Conservation (phyloP, 75 land plant genomes). For the Sequoiadendron giganteum region DNA sequence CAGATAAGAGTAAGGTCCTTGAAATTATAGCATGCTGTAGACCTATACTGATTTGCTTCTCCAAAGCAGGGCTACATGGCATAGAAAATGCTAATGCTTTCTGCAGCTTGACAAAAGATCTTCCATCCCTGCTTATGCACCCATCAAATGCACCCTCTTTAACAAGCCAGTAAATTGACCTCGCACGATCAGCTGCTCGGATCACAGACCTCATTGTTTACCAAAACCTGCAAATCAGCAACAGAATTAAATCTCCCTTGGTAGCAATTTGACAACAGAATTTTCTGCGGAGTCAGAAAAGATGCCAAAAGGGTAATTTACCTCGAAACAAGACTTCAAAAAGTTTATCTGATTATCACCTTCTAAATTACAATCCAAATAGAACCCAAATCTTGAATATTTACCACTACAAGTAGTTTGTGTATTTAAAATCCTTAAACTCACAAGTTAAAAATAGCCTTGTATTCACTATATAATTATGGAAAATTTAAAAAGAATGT, state of each 20-base stretch:
- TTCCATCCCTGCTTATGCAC: neutral
- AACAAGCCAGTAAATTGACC: neutral
- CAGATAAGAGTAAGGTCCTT: constrained; percentile 3
- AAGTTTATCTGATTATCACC: neutral
- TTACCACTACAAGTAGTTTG: neutral
- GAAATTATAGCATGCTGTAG: constrained; percentile 6
- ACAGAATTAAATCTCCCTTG: neutral
- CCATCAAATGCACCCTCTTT: neutral
- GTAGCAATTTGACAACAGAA: neutral
- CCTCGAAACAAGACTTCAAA: neutral
- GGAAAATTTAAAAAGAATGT: neutral
- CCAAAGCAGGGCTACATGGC: neutral
- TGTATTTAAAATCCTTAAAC: neutral
- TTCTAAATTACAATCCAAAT: neutral
- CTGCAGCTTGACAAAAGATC: neutral
- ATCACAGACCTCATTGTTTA: constrained; percentile 3
- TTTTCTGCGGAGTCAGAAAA: too few relatives aligned
- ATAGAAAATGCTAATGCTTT: neutral
- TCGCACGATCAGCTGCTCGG: neutral
- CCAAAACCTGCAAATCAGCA: neutral
- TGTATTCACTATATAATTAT: neutral
- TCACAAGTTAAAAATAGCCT: neutral
- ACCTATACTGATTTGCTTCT: neutral
- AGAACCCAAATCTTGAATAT: neutral
- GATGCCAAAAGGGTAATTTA: neutral